Evolutionary conservation across 164 flowering plant species (phyloP).

Genomic region (Saururus chinensis): DNA sequence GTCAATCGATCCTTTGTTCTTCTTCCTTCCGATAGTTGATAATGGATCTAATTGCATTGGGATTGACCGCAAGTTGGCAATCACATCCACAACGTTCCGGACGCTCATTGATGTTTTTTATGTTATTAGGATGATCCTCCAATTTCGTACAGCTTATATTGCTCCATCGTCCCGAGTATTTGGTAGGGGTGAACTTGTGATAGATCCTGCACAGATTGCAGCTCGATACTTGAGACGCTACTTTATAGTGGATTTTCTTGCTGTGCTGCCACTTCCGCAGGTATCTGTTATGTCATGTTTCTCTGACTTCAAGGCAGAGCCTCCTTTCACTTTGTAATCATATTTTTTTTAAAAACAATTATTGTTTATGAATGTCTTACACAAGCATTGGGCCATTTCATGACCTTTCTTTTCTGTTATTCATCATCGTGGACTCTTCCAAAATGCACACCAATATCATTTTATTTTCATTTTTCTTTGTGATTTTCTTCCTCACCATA

Average conservation of each 20-base stretch:
- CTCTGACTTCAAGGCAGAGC: not conserved
- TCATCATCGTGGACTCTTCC: no score
- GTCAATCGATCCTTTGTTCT: conserved; percentile 86
- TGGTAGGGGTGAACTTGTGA: conserved; percentile 97
- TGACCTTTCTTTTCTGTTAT: no score
- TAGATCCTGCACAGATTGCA: conserved; percentile 82
- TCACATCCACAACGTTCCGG: conserved; percentile 55
- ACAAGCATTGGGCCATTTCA: no score
- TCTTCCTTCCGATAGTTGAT: conserved; percentile 70
- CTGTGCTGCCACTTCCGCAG: conserved; percentile 95
- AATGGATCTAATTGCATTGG: conserved; percentile 40
- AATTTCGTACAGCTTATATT: conserved; percentile 91
- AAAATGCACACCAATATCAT: no score
- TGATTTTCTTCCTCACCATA: no score
- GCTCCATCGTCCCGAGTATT: conserved; percentile 98
- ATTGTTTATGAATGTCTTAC: no score
- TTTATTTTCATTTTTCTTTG: no score
- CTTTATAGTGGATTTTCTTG: conserved; percentile 77
- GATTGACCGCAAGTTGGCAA: conserved; percentile 58
- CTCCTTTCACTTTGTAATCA: no score
- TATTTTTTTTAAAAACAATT: not conserved
- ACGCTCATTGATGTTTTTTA: conserved; percentile 72
- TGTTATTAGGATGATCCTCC: conserved; percentile 79
- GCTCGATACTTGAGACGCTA: conserved; percentile 59
- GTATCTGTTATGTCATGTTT: conserved; percentile 17